These are phyloP conservation scores for Penicillium sp. DNA, from an alignment of 2,329 filamentous ascomycete genomes.

Conservation along the genomic window DNA sequence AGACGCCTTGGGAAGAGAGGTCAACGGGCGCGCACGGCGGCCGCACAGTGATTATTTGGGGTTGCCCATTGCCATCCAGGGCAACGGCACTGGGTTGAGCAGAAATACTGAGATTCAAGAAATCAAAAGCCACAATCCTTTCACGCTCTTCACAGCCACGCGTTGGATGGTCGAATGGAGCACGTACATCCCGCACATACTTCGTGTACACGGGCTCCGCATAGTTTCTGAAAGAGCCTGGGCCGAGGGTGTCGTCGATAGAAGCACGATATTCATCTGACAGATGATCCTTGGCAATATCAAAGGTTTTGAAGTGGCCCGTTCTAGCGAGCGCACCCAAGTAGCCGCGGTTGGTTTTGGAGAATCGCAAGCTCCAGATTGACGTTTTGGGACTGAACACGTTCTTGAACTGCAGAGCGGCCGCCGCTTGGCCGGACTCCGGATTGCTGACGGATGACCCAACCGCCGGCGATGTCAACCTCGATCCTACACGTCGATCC, in stretches of 20 bases:
- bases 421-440: conserved; percentile 41
- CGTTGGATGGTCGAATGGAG: conserved; percentile 47
- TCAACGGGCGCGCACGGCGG: conserved; percentile 38
- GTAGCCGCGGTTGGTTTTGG: conserved; percentile 56
- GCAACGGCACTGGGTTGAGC: conserved; percentile 54
- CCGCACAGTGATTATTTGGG: conserved; percentile 51
- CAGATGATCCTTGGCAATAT: conserved; percentile 53
- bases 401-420: conserved; percentile 58
- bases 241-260: conserved; percentile 41
- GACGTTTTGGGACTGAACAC: conserved; percentile 52
- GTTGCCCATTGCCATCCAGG: conserved; percentile 51
- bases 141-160: conserved; percentile 46
- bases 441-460: conserved; percentile 27
- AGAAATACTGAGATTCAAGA: conserved; percentile 50
- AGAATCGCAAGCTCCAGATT: conserved; percentile 64
- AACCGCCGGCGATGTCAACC: conserved; percentile 38
- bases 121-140: conserved; percentile 61
- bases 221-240: conserved; percentile 40
- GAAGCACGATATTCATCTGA: conserved; percentile 39
- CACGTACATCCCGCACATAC: conserved; percentile 44
- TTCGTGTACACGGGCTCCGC: conserved; percentile 48
- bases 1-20: conserved; percentile 37
- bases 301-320: conserved; percentile 58
- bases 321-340: conserved; percentile 59
- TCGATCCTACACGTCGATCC: conserved; percentile 55